Conservation (phyloP, 31 red algal genomes). For the Porphyra umbilicalis region DNA sequence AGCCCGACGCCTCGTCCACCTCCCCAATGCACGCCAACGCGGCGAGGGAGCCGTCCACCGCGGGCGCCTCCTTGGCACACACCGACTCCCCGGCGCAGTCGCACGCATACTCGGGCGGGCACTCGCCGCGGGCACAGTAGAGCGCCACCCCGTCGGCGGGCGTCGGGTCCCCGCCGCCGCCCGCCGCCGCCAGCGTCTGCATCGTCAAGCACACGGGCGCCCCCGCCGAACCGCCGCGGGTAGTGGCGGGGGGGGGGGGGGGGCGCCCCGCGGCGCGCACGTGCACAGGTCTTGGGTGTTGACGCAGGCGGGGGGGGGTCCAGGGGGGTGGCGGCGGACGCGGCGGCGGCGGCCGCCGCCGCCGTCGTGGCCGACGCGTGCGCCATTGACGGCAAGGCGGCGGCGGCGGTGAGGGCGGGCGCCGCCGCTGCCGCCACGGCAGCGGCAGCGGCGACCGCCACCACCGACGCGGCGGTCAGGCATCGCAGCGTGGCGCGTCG, state of each 20-base stretch:
- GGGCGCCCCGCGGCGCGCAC: background rate
- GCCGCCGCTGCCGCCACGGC: too few species aligned
- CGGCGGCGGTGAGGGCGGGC: too few species aligned
- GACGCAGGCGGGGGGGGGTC: background rate
- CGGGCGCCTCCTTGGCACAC: background rate
- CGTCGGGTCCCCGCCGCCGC: background rate
- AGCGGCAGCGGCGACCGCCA: too few species aligned
- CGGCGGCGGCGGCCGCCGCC: background rate
- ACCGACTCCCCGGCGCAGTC: background rate
- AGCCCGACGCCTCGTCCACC: background rate
- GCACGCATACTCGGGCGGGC: background rate
- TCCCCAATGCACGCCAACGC: background rate
- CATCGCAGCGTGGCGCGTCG: too few species aligned
- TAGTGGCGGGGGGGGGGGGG: too few species aligned
- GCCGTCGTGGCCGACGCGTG: too few species aligned
- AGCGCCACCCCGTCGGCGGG: background rate
- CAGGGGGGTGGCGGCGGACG: too few species aligned
- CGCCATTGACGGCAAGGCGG: too few species aligned
- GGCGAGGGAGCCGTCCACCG: background rate
- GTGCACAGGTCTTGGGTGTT: background rate
- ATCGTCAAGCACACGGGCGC: background rate
- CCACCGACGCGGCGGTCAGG: too few species aligned
- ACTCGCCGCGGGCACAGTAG: background rate
- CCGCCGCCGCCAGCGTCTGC: background rate
- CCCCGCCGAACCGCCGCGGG: background rate